Base-by-base conservation (phyloP, 441 rosid species). In the Gossypium schwendimanii region DNA sequence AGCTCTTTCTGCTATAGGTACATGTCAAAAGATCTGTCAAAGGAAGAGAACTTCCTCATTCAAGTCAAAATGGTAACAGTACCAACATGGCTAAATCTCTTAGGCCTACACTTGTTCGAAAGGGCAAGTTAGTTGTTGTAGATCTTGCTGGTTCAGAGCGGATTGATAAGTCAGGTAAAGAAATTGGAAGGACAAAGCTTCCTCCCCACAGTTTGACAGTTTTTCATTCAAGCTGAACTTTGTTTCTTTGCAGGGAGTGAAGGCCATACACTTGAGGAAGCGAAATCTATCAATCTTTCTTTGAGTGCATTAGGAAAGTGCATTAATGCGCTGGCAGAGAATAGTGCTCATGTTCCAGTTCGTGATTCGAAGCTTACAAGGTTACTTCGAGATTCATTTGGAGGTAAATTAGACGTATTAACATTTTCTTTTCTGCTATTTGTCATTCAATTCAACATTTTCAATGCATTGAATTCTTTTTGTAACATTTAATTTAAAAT, bases 81-180 rank as follows among this genome's bases (percentile, higher is more conserved):
- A 79, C 87, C 18, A 87, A 78, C 76, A 69, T 76, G 78, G 76
- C 75, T 72, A 91, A 87, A 81, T 79, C 78, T 78, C 77, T 90
- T 45, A 90, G 85, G 82, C 91, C 98, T 75, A 87, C 96, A 76
- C 61, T 89, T 76, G 86, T 96, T 77, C 91, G 95, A 54, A 92
- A 86, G 81, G 91, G 91, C n/a, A 96, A 96, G 86, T 84, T 93
- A 69, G 97, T 92, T 68, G 96, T 96, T 65, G 97, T 96, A 73
- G 99, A 96, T 82, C 99, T 96, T 76, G 99, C 99, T 76, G 99
- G 98, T 33, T 96, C 99, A n/a, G 99, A 96, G 84, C 96, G 98
- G 63, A 94, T 96, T 76, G 88, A 87, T 76, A 96, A 96, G 81
- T 96, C 99, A 81, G 99, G 99, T 96, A 76, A 31, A 69, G 70